Evolutionary conservation across 345 rosid genomes (phyloP).

Genomic region (Arabidopsis suecica): DNA sequence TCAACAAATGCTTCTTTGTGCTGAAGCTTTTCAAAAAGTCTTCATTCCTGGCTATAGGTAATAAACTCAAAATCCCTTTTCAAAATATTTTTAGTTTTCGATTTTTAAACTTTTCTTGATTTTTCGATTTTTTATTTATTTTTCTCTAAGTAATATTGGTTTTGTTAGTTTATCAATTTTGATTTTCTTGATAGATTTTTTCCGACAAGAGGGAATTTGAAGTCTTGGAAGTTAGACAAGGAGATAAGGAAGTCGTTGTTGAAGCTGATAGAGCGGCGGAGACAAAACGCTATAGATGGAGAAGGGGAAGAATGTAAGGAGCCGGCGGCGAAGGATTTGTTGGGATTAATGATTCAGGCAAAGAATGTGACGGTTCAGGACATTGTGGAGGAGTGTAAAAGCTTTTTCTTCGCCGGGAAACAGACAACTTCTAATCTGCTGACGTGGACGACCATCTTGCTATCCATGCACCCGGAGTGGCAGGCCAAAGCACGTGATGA

Average conservation of each 20-base stretch:
- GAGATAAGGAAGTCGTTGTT: constrained; percentile 65
- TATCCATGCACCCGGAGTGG: constrained; percentile 87
- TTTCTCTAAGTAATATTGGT: neutral
- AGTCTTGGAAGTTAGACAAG: constrained; percentile 75
- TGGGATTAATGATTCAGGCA: constrained; percentile 68
- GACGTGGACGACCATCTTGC: constrained; percentile 83
- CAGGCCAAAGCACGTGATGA: constrained; percentile 87
- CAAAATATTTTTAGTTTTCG: neutral
- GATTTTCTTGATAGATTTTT: constrained; percentile 52
- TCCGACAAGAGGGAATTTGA: constrained; percentile 71
- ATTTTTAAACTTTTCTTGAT: too few relatives aligned
- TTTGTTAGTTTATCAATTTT: neutral
- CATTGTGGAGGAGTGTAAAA: constrained; percentile 88
- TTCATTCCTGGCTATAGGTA: constrained; percentile 82
- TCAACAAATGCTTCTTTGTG: constrained; percentile 70
- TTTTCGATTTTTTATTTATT: neutral
- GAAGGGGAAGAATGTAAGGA: constrained; percentile 7
- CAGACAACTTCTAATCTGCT: constrained; percentile 83
- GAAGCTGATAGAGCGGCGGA: constrained; percentile 62
- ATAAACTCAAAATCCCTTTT: neutral
- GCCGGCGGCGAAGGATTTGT: constrained; percentile 50
- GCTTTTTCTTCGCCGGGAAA: constrained; percentile 93
- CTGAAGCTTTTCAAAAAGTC: constrained; percentile 70
- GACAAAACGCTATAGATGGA: constrained; percentile 23
- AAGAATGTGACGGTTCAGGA: constrained; percentile 51